Base-by-base conservation (phyloP, 1,284 basidiomycete genomes). In the Cryptococcus deneoformans region DNA sequence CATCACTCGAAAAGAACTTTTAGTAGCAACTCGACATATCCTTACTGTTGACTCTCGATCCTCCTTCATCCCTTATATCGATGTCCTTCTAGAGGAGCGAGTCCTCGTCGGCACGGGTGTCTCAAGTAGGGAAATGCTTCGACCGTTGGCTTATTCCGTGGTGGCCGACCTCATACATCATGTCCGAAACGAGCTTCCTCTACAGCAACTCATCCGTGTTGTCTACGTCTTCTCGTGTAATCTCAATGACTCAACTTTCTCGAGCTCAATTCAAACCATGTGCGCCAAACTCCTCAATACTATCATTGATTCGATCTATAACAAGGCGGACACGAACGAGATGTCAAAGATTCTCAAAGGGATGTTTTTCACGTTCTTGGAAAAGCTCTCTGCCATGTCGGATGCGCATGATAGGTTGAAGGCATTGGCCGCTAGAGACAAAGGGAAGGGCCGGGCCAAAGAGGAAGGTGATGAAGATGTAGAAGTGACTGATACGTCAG, bases 121-220 rank as follows among this genome's bases (percentile, higher is more conserved):
- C 51, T 82, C 83, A 0, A 89, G 88, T 59, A 86, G 88, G 66
- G 96, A 99, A 76, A 86, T 87, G 40, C 80, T 96, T 40, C 82
- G 92, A 55, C 85, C 90, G 1, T 83, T 87, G 37, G 89, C 91
- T 2, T 95, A 92, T 77, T 89, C 87, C 62, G 89, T 92, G 61
- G 85, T 97, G 1, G 92, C 93, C 43, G 96, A 99, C 75, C 82
- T 99, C 20, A 87, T 98, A 56, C 93, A 97, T 72, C 92, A 97
- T 71, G 84, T 95, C 54, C 87, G 92, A 52, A 83, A 82, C 52
- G 94, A 99, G 45, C 85, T 99, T 24, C 86, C 85, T 1, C 81
- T 88, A 5, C 78, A 83, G 14, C 94, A 98, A 73, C 81, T 99
- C 29, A 83, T 85, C 12, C 85, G 86, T 8, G 85, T 96, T 60